Evolutionary conservation across 2,329 filamentous ascomycete genomes (phyloP), one percentile per base, ranked within the genome.

Genomic region (Nemania sp.): DNA sequence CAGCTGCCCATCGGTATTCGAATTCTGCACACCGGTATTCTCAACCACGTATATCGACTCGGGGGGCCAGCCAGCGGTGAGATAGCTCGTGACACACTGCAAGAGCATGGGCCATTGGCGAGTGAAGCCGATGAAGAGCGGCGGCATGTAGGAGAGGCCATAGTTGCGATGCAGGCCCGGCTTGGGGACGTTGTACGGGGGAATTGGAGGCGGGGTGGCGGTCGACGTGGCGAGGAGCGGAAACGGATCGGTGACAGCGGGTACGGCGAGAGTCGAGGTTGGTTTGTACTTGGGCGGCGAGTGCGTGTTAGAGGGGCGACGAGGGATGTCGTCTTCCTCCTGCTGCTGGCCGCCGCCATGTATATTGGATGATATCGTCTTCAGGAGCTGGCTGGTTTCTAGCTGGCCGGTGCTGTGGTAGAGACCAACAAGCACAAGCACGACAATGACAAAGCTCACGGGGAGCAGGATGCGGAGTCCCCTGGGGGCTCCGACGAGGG

Each of bases 71-170:
- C 84, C 84, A 15, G 81, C 81, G 0, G 83, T 81, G 51, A 86
- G 79, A 67, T 85, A 85, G n/a, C 77, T 76, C 5, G 84, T 76
- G 1, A 85, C 78, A 2, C 80, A 79, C 74, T 86, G 84, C 64
- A 82, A 78, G 6, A 86, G 78, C 67, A 86, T 78, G 15, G 78
- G 77, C 79, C 80, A 83, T 72, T 84, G 84, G n/a, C 82, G 76
- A 0, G 83, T 84, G 73, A 85, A 86, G 5, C 82, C 81, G 32
- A 86, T 84, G 68, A 84, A 82, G 4, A 86, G 79, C 7, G 83
- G 83, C 0, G 83, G 80, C 35, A 69, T 69, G 53, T 74, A 73
- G 22, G 73, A 70, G 8, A 77, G 70, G 57, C 75, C 75, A 59
- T 77, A 76, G 26, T 77, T 76, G 61, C 79, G 76, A 18, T 75